phyloP scores from a whole-genome alignment of 768 basidiomycete species.

The Scleroderma citrinum region DNA sequence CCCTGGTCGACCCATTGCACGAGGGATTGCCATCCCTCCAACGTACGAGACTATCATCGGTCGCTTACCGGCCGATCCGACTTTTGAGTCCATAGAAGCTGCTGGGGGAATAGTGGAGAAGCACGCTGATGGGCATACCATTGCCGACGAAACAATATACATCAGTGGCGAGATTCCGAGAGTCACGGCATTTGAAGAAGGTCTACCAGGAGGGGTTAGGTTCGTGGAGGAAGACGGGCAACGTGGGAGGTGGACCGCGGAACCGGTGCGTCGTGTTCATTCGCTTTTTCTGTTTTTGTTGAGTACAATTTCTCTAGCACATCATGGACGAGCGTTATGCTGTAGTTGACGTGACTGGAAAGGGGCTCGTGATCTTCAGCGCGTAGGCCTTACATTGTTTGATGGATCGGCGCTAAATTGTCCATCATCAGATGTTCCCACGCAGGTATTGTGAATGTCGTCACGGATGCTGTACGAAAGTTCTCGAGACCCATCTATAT shows the following conservation, averaged over 20 bases:
- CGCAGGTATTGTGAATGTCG: constrained; percentile 82
- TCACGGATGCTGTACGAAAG: constrained; percentile 57
- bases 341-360: constrained; percentile 71
- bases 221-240: constrained; percentile 39
- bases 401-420: neutral
- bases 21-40: constrained; percentile 69
- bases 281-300: constrained; percentile 4
- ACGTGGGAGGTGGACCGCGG: constrained; percentile 41
- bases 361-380: constrained; percentile 79
- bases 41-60: constrained; percentile 50
- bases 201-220: constrained; percentile 60
- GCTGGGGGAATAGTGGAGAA: constrained; percentile 52
- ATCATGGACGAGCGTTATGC: constrained; percentile 83
- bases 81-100: constrained; percentile 55
- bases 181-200: constrained; percentile 60
- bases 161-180: constrained; percentile 81
- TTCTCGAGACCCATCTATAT: constrained; percentile 72
- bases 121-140: constrained; percentile 54
- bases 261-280: constrained; percentile 38
- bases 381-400: constrained; percentile 45
- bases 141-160: constrained; percentile 59
- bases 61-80: constrained; percentile 63
- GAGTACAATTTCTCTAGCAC: constrained; percentile 36
- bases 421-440: constrained; percentile 50
- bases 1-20: constrained; percentile 64